phyloP scores from a whole-genome alignment of 164 flowering plant genomes.

The Umbilicus rupestris region DNA sequence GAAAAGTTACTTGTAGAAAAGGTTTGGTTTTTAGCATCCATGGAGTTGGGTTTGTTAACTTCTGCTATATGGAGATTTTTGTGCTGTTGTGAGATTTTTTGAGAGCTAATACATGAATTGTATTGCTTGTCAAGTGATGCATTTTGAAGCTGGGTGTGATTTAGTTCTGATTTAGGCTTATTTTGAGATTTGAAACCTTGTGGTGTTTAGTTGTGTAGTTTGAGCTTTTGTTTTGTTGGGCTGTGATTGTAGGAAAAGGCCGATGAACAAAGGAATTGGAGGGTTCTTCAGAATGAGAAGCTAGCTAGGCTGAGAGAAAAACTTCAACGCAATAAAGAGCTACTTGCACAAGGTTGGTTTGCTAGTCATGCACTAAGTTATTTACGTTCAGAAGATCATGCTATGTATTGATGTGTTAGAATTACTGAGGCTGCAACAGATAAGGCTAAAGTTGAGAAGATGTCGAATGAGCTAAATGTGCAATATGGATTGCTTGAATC shows the following conservation, averaged over 20 bases:
- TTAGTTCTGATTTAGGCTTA: neutral
- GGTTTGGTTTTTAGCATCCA: conserved; percentile 30
- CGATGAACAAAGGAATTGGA: conserved; percentile 78
- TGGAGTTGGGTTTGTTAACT: neutral
- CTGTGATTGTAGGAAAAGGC: conserved; percentile 55
- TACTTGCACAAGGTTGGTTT: conserved; percentile 44
- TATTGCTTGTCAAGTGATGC: neutral
- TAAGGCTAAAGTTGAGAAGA: conserved; percentile 55
- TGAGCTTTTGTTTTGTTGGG: neutral
- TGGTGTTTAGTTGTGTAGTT: conserved; percentile 1
- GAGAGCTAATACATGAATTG: neutral
- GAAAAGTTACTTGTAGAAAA: conserved; percentile 59
- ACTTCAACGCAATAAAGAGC: conserved; percentile 45
- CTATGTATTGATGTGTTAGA: neutral
- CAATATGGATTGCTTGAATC: conserved; percentile 71
- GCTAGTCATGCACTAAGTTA: neutral
- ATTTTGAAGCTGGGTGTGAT: neutral
- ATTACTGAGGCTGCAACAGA: conserved; percentile 30
- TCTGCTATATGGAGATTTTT: neutral
- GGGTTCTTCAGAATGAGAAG: conserved; percentile 67
- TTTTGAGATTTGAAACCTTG: neutral
- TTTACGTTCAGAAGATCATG: neutral
- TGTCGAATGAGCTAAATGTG: conserved; percentile 49
- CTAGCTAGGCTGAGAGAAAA: conserved; percentile 60
- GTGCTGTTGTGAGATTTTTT: neutral